Evolutionary conservation across 345 rosid genomes (phyloP).

Genomic region (Physaria fendleri): DNA sequence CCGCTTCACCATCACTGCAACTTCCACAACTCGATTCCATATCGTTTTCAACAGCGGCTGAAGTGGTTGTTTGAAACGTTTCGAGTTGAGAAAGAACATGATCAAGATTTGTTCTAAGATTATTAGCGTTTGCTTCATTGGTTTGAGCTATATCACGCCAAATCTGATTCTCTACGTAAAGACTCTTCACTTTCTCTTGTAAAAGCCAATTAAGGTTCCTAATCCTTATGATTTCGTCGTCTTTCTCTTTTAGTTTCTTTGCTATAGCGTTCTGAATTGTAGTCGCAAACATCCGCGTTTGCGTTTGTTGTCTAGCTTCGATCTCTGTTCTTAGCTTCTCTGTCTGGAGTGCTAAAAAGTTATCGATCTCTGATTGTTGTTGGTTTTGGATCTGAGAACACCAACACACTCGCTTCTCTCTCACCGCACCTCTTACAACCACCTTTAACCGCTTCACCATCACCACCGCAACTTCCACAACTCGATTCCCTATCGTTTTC

Average conservation of each 20-base stretch:
- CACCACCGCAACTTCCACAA: slow-evolving; percentile 51
- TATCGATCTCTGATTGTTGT: slow-evolving; percentile 53
- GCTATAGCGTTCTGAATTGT: slow-evolving; percentile 40
- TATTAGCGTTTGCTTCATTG: slow-evolving; percentile 64
- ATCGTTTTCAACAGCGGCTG: slow-evolving; percentile 32
- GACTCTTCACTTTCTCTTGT: slow-evolving; percentile 50
- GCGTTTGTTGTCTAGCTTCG: slow-evolving; percentile 51
- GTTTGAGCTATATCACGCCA: slow-evolving; percentile 65
- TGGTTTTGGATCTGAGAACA: slow-evolving; percentile 45
- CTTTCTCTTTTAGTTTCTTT: slow-evolving; percentile 51
- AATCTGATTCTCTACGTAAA: slow-evolving; percentile 50
- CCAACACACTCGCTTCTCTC: slow-evolving; percentile 60
- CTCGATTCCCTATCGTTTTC: slow-evolving; percentile 53
- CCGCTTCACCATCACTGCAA: slow-evolving; percentile 19
- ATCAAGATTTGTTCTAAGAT: slow-evolving; percentile 48
- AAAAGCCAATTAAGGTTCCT: slow-evolving; percentile 58
- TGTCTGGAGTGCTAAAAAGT: slow-evolving; percentile 44
- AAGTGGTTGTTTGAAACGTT: slow-evolving; percentile 17
- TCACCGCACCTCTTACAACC: slow-evolving; percentile 58
- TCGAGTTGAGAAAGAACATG: slow-evolving; percentile 62
- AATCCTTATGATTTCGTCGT: slow-evolving; percentile 51
- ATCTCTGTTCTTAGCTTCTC: slow-evolving; percentile 56
- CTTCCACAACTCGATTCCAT: slow-evolving; percentile 69
- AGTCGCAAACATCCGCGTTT: slow-evolving; percentile 42
- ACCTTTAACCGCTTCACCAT: slow-evolving; percentile 10